These are phyloP conservation scores for Lipomyces kockii DNA, from an alignment of 805 yeast genomes.

Conservation along the genomic window DNA sequence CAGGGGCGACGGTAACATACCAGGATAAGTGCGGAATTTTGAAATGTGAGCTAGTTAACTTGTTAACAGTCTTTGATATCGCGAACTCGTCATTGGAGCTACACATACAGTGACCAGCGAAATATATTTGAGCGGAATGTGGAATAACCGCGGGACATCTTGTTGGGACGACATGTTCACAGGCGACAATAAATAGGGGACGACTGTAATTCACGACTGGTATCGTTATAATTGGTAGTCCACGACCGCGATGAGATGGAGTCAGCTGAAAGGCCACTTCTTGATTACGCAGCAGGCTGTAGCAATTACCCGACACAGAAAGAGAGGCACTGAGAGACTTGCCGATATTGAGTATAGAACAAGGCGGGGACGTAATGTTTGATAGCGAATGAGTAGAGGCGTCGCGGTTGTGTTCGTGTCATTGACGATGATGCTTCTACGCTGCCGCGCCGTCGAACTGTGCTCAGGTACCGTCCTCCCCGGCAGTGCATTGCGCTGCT, in stretches of 20 bases:
- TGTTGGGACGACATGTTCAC: constrained; percentile 10
- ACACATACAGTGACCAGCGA: constrained; percentile 45
- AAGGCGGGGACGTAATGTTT: background rate
- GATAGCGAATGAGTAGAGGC: background rate
- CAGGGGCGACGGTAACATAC: constrained; percentile 32
- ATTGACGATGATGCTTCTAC: background rate
- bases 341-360: background rate
- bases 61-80: background rate
- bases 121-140: constrained; percentile 43
- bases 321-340: background rate
- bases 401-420: background rate
- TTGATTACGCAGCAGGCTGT: background rate
- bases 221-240: background rate
- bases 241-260: background rate
- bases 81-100: background rate
- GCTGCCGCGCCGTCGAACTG: background rate
- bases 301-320: background rate
- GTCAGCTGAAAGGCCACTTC: background rate
- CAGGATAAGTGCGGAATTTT: constrained; percentile 48
- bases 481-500: background rate
- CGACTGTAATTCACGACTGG: background rate
- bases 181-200: background rate
- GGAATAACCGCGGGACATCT: constrained; percentile 32
- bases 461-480: background rate
- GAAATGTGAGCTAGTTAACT: constrained; percentile 44